A percentile compares a stretch with the other conserved stretches of the same genome.
Conservation (phyloP, 106 monocot species). For the Dendrobium huoshanense region DNA sequence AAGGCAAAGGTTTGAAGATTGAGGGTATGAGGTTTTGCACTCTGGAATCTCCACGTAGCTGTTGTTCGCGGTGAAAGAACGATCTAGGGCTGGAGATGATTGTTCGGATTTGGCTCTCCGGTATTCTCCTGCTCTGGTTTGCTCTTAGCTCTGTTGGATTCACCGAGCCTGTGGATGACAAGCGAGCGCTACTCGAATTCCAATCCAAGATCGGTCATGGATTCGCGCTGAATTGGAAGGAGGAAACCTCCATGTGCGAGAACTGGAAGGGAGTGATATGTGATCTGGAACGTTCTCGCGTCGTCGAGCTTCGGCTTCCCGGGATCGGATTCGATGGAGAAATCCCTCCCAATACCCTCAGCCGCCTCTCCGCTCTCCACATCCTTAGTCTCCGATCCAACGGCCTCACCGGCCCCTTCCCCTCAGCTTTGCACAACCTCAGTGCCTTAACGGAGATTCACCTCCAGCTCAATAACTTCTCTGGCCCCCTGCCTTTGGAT, state of each 20-base stretch:
- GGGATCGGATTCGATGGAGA: slow-evolving; percentile 31
- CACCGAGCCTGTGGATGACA: slow-evolving; percentile 35
- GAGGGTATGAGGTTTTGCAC: not conserved
- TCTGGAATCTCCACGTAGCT: not conserved
- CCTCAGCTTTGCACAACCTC: slow-evolving; percentile 36
- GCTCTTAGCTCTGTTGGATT: not conserved
- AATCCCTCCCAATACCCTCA: slow-evolving; percentile 47
- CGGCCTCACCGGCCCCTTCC: slow-evolving; percentile 41
- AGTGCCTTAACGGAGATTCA: slow-evolving; percentile 39
- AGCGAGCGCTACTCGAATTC: slow-evolving; percentile 46
- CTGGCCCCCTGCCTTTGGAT: slow-evolving; percentile 33
- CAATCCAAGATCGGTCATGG: slow-evolving; percentile 9
- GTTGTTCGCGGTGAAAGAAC: not conserved
- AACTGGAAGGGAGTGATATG: slow-evolving; percentile 47
- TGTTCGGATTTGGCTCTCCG: not conserved
- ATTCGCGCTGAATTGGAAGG: slow-evolving; percentile 42
- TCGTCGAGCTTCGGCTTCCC: slow-evolving; percentile 42
- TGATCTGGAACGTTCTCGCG: slow-evolving; percentile 16
- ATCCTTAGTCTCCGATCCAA: slow-evolving; percentile 51
- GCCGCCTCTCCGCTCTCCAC: slow-evolving; percentile 39
- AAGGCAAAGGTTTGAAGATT: not conserved
- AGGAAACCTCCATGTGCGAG: slow-evolving; percentile 23
- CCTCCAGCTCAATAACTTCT: slow-evolving; percentile 46
- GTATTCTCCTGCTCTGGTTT: not conserved
- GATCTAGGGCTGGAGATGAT: slow-evolving; percentile 2